Base-by-base conservation (phyloP, 805 yeast species). In the Myxozyma geophila region DNA sequence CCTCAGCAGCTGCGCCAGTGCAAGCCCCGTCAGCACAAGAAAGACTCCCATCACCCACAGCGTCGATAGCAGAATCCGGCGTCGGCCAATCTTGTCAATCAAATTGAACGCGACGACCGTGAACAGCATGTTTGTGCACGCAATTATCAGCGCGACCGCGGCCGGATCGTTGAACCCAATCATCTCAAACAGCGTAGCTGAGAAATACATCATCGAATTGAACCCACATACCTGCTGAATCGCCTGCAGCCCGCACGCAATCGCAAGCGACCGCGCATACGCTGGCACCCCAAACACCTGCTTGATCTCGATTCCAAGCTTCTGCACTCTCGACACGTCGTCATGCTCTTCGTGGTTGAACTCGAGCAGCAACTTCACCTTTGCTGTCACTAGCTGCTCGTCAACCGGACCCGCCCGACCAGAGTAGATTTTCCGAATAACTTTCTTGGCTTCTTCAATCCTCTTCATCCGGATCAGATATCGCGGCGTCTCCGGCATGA, bases 151-250 rank as follows among this genome's bases (percentile, higher is more conserved):
- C 0, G 98, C 91, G 13, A 93, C 98, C 0, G 97, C 96, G n/a
- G 97, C 88, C 12, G 98, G 84, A 75, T 92, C 85, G 66, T 84
- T 73, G 74, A 92, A 93, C 1, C 98, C 99, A 58, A 92, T 90
- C 54, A 93, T 87, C 76, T 92, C 87, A 74, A 95, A 95, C 70
- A 93, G 88, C 0, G 98, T 92, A 40, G 96, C 87, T 55, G 96
- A 88, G 77, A 92, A 93, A 79, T 93, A 93, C 96, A 93, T 90
- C 71, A 93, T 82, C 5, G 98, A 90, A 78, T 93, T 95, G 85
- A 93, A 93, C 69, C 98, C 98, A 17, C 96, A 89, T 71, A 93
- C 91, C 78, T 93, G 99, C 79, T 93, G 98, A 73, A 93, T 88
- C 62, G 96, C 97, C 78, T 93, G 98, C 70, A 93, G 79, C 36